These are phyloP conservation scores for Xylaria cubensis DNA, from an alignment of 495 filamentous ascomycete genomes.

Conservation along the genomic window DNA sequence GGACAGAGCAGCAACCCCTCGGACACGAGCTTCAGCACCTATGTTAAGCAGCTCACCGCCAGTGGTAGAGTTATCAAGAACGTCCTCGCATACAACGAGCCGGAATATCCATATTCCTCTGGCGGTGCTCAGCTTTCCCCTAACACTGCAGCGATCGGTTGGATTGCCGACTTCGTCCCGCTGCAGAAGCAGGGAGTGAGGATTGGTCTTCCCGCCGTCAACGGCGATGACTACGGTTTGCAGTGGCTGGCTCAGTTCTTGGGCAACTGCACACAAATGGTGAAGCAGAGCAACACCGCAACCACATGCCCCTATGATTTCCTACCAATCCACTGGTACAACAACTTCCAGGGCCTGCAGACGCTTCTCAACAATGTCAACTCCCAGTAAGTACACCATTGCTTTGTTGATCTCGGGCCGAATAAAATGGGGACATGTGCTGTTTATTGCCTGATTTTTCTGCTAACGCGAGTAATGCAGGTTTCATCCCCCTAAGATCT, in stretches of 20 bases:
- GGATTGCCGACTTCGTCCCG: not conserved
- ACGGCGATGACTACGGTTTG: not conserved
- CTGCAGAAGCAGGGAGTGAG: not conserved
- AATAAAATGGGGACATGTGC: not conserved
- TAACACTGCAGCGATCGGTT: not conserved
- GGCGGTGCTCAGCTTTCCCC: not conserved
- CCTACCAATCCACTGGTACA: conserved; percentile 5
- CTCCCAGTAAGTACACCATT: not conserved
- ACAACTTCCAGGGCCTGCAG: not conserved
- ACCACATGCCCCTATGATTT: not conserved
- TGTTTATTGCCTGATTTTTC: not conserved
- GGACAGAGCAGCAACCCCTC: not conserved
- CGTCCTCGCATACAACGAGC: not conserved
- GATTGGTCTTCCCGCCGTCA: not conserved
- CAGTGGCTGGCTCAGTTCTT: not conserved
- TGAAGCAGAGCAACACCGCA: not conserved
- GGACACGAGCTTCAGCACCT: not conserved
- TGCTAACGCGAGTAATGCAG: not conserved
- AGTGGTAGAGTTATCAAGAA: not conserved
- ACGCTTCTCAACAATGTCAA: not conserved
- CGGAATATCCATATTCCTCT: not conserved
- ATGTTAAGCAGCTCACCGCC: not conserved
- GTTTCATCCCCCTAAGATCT: not conserved
- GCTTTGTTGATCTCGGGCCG: not conserved
- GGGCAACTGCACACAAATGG: not conserved